A percentile compares a stretch with the other conserved stretches of the same genome.
These are phyloP conservation scores for Suillus ampliporus DNA, from an alignment of 768 basidiomycete species.

Conservation along the genomic window DNA sequence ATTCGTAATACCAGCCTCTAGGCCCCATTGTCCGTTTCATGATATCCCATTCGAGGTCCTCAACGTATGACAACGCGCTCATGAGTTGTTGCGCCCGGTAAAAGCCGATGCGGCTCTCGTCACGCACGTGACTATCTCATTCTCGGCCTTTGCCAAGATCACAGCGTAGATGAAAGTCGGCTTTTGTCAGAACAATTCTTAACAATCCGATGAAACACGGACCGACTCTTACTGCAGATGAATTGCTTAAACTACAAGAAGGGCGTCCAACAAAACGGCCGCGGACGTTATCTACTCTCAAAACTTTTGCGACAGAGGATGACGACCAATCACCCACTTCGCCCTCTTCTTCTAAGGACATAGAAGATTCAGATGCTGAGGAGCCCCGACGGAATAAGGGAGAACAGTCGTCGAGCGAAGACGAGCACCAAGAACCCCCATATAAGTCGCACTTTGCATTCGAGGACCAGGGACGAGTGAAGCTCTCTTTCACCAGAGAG, in stretches of 20 bases:
- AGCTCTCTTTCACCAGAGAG: background rate
- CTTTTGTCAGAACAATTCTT: background rate
- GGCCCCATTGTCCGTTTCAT: background rate
- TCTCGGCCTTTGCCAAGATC: no score
- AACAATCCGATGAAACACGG: background rate
- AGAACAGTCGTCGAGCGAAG: background rate
- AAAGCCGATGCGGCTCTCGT: no score
- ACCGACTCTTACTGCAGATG: constrained; percentile 45
- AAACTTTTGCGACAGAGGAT: constrained; percentile 3
- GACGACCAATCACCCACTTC: constrained; percentile 13
- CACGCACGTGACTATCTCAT: no score
- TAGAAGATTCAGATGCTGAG: constrained; percentile 26
- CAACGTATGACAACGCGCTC: no score
- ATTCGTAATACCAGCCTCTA: background rate
- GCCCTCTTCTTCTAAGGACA: constrained; percentile 11
- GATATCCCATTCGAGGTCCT: background rate
- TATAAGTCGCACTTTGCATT: background rate
- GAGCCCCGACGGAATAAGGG: constrained; percentile 5
- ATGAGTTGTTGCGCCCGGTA: no score
- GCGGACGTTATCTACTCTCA: constrained; percentile 17
- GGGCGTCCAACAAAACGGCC: constrained; percentile 45
- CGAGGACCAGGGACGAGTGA: constrained; percentile 3
- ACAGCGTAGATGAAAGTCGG: background rate
- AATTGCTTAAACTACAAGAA: constrained; percentile 53
- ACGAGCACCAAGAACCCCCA: background rate